These are phyloP conservation scores for Calocera viscosa DNA, from an alignment of 768 basidiomycete genomes.

Conservation along the genomic window DNA sequence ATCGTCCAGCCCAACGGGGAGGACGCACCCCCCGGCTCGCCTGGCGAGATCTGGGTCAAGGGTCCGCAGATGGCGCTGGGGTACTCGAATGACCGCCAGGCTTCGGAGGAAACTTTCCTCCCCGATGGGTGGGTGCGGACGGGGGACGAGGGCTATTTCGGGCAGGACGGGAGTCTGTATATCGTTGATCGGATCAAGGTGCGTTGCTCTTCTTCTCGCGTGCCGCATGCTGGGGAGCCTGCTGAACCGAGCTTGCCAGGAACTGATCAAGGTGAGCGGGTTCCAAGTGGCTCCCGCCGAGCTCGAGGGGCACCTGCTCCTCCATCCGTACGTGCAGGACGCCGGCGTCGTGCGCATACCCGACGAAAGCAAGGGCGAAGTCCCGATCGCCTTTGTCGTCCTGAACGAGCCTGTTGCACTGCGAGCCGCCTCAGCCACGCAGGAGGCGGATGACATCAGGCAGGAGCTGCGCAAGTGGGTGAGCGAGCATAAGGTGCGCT, in stretches of 20 bases:
- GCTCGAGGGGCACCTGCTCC: slow-evolving; percentile 32
- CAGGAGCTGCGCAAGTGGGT: slow-evolving; percentile 15
- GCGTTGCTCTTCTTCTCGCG: too few relatives aligned
- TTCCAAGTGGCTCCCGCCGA: slow-evolving; percentile 27
- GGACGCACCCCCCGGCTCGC: slow-evolving; percentile 41
- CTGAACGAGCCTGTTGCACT: slow-evolving; percentile 33
- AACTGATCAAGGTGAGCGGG: slow-evolving; percentile 36
- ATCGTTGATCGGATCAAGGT: background rate
- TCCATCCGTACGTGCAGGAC: slow-evolving; percentile 34
- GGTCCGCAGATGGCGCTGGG: slow-evolving; percentile 44
- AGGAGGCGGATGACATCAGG: slow-evolving; percentile 33
- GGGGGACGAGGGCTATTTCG: background rate
- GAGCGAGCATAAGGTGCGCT: slow-evolving; percentile 38
- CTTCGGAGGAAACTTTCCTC: background rate
- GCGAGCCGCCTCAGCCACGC: slow-evolving; percentile 28
- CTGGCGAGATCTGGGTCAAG: slow-evolving; percentile 47
- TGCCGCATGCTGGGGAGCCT: background rate
- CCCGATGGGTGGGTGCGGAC: background rate
- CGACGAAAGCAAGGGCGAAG: slow-evolving; percentile 54
- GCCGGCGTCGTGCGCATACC: slow-evolving; percentile 53
- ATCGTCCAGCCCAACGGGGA: slow-evolving; percentile 49
- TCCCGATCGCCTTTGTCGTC: slow-evolving; percentile 57
- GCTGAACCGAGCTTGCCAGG: background rate
- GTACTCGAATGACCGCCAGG: background rate
- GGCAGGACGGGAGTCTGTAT: background rate